These are phyloP conservation scores for Hordeum marinum DNA, from an alignment of 176 grass and related monocot genomes.

Conservation along the genomic window DNA sequence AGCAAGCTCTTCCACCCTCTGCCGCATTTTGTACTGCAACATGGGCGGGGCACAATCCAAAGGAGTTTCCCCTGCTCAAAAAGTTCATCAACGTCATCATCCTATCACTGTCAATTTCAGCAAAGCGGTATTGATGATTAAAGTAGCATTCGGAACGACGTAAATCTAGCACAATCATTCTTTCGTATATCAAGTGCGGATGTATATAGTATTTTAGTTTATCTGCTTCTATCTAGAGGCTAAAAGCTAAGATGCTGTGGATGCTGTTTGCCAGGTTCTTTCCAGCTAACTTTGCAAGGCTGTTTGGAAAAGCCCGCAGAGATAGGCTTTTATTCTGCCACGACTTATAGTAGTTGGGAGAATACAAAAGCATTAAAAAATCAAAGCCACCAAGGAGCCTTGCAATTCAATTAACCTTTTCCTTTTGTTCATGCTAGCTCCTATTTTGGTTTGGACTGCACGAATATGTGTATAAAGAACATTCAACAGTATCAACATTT, in stretches of 20 bases:
- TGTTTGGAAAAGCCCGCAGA: background rate
- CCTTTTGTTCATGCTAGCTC: background rate
- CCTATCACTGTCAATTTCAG: background rate
- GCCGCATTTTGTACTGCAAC: constrained; percentile 94
- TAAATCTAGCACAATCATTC: background rate
- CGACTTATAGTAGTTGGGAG: background rate
- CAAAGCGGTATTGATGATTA: background rate
- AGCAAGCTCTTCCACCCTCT: constrained; percentile 57
- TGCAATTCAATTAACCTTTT: background rate
- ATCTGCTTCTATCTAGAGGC: background rate
- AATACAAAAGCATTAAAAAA: background rate
- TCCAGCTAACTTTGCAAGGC: background rate
- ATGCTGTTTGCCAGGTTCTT: constrained; percentile 3
- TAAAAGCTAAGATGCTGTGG: background rate
- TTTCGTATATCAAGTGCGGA: background rate
- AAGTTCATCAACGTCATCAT: background rate
- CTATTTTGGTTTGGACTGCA: background rate
- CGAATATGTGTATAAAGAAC: background rate
- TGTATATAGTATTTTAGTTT: background rate
- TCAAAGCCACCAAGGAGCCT: background rate
- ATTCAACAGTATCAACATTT: background rate
- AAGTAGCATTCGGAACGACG: background rate
- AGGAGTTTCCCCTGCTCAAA: constrained; percentile 84
- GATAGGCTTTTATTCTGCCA: background rate
- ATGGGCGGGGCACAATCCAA: constrained; percentile 93